Evolutionary conservation across 805 yeast species (phyloP).

Genomic region (Wickerhamiella bombiphila): DNA sequence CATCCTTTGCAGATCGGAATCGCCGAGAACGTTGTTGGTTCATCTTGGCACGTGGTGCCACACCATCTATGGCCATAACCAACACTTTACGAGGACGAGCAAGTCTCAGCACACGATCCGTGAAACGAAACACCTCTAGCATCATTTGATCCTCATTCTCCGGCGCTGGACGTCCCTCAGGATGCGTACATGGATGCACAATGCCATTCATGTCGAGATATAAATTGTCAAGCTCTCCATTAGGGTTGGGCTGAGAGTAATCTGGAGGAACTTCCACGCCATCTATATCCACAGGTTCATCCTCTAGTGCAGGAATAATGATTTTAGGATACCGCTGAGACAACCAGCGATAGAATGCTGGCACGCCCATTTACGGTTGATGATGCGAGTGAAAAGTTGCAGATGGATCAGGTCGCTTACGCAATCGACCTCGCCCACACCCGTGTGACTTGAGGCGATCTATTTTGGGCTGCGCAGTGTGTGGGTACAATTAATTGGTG

Average conservation of each 20-base stretch:
- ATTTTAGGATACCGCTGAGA: conserved; percentile 88
- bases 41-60: conserved; percentile 97
- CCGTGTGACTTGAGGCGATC: too few relatives aligned
- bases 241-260: conserved; percentile 69
- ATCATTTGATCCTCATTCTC: conserved; percentile 96
- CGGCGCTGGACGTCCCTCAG: conserved; percentile 92
- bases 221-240: conserved; percentile 88
- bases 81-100: conserved; percentile 88
- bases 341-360: conserved; percentile 94
- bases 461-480: too few relatives aligned
- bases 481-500: too few relatives aligned
- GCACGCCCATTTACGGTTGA: conserved; percentile 60
- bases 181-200: conserved; percentile 98
- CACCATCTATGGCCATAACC: conserved; percentile 97
- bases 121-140: conserved; percentile 79
- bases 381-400: too few relatives aligned
- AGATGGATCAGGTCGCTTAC: too few relatives aligned
- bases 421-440: too few relatives aligned
- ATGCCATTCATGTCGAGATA: conserved; percentile 98
- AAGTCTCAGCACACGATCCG: conserved; percentile 81
- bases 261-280: conserved; percentile 46
- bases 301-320: conserved; percentile 79
- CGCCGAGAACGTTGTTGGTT: conserved; percentile 92
- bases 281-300: conserved; percentile 34
- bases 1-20: conserved; percentile 83